A percentile compares a stretch with the other conserved stretches of the same genome.
Evolutionary conservation across 1,284 basidiomycete genomes (phyloP).

Genomic region (Anthracocystis walkeri): DNA sequence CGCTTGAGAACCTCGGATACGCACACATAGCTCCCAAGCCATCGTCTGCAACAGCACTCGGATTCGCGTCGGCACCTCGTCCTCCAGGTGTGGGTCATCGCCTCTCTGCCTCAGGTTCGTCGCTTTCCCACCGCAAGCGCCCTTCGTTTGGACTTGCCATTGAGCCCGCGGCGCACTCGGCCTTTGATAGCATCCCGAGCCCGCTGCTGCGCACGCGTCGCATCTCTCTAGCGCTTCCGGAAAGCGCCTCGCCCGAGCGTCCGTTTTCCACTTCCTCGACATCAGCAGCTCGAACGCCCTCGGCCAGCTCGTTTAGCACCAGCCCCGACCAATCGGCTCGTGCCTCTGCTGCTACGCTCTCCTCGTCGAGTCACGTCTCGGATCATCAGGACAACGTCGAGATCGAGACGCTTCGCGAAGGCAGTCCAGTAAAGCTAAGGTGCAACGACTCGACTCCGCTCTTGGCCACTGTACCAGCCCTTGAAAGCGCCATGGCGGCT

Average conservation of each 20-base stretch:
- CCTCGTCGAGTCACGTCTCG: slow-evolving; percentile 22
- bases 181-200: slow-evolving; percentile 52
- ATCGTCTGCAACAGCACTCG: slow-evolving; percentile 1
- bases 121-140: slow-evolving; percentile 41
- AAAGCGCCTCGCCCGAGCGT: slow-evolving; percentile 8
- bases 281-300: slow-evolving; percentile 19
- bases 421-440: slow-evolving; percentile 13
- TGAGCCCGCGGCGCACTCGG: slow-evolving; percentile 46
- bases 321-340: slow-evolving; percentile 20
- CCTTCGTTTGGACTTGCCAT: slow-evolving; percentile 49
- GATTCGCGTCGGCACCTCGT: slow-evolving; percentile 11
- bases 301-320: slow-evolving; percentile 19
- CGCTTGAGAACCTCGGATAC: slow-evolving; percentile 8
- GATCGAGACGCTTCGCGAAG: slow-evolving; percentile 32
- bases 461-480: slow-evolving; percentile 8
- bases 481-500: slow-evolving; percentile 28
- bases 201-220: slow-evolving; percentile 35
- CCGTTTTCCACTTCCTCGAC: slow-evolving; percentile 31
- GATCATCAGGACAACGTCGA: slow-evolving; percentile 28
- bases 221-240: slow-evolving; percentile 21
- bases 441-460: neutral
- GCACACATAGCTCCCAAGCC: neutral
- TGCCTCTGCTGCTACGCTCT: slow-evolving; percentile 31
- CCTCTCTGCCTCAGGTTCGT: slow-evolving; percentile 26
- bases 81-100: slow-evolving; percentile 23